These are phyloP conservation scores for Schwanniomyces pseudopolymorphus DNA, from an alignment of 805 yeast genomes.

Conservation along the genomic window DNA sequence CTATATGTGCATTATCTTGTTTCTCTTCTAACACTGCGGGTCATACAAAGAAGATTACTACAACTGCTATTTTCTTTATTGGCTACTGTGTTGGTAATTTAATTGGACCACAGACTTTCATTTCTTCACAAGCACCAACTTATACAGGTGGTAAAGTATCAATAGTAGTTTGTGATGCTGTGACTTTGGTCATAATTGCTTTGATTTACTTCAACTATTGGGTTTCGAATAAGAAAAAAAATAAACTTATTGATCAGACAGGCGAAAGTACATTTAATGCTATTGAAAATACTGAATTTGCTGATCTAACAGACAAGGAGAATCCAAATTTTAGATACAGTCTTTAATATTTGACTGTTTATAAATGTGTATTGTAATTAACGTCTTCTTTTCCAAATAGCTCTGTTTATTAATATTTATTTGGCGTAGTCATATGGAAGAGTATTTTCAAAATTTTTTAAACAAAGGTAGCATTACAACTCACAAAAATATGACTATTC, in stretches of 20 bases:
- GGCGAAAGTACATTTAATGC: conserved; percentile 12
- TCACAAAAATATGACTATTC: too few species aligned
- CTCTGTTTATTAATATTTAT: too few species aligned
- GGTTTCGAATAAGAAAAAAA: conserved; percentile 12
- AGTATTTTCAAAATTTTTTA: too few species aligned
- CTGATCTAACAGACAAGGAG: conserved; percentile 47
- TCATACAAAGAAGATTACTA: conserved; percentile 26
- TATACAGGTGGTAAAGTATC: conserved; percentile 22
- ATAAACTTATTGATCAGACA: conserved; percentile 5
- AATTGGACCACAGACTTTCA: conserved; percentile 27
- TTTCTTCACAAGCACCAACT: conserved; percentile 22
- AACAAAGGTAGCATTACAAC: too few species aligned
- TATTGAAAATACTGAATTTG: conserved; percentile 38
- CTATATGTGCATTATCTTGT: conserved; percentile 17
- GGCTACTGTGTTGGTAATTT: conserved; percentile 30
- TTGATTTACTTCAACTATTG: conserved; percentile 3
- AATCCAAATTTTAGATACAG: conserved; percentile 38
- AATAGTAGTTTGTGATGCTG: conserved; percentile 6
- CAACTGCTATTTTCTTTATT: conserved; percentile 23
- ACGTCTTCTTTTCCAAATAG: too few species aligned
- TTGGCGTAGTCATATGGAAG: too few species aligned
- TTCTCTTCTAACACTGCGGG: conserved; percentile 27
- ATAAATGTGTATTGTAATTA: too few species aligned
- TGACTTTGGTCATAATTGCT: conserved; percentile 4
- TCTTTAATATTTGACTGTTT: too few species aligned